These are phyloP conservation scores for Neobulgaria alba DNA, from an alignment of 2,329 filamentous ascomycete genomes.

Conservation along the genomic window DNA sequence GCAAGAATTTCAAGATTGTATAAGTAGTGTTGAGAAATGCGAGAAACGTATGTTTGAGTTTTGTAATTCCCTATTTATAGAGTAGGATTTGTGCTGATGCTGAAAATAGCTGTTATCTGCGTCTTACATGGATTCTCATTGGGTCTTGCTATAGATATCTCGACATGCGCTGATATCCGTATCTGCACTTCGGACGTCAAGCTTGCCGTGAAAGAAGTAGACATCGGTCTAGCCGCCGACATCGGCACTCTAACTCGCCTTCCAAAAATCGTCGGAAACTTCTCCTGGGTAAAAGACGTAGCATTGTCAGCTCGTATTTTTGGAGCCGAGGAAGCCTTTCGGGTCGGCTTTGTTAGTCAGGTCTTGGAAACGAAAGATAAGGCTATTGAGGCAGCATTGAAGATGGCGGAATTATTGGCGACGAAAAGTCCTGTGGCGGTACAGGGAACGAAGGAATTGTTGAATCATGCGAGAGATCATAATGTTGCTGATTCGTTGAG, in stretches of 20 bases:
- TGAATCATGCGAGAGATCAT: slow-evolving; percentile 76
- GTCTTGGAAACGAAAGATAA: slow-evolving; percentile 56
- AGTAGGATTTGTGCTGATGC: not conserved
- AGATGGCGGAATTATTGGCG: slow-evolving; percentile 58
- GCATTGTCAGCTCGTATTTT: slow-evolving; percentile 64
- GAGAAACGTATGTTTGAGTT: slow-evolving; percentile 61
- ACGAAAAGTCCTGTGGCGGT: slow-evolving; percentile 82
- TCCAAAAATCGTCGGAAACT: slow-evolving; percentile 62
- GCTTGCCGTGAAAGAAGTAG: slow-evolving; percentile 72
- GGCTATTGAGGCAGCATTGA: slow-evolving; percentile 53
- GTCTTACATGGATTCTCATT: slow-evolving; percentile 72
- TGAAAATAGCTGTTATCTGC: slow-evolving; percentile 60
- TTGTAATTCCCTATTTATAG: not conserved
- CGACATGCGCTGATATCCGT: slow-evolving; percentile 62
- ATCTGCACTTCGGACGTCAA: slow-evolving; percentile 50
- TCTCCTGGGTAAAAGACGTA: slow-evolving; percentile 74
- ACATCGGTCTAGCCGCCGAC: slow-evolving; percentile 73
- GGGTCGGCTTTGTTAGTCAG: slow-evolving; percentile 61
- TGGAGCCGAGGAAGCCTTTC: slow-evolving; percentile 55
- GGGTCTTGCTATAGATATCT: slow-evolving; percentile 70
- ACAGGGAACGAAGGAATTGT: slow-evolving; percentile 76
- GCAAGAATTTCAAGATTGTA: slow-evolving; percentile 69
- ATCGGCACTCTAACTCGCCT: slow-evolving; percentile 67
- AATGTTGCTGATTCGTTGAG: slow-evolving; percentile 67
- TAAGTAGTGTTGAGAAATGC: slow-evolving; percentile 71